phyloP scores from a whole-genome alignment of 1,284 basidiomycete species.

The Omphalotus olearius region DNA sequence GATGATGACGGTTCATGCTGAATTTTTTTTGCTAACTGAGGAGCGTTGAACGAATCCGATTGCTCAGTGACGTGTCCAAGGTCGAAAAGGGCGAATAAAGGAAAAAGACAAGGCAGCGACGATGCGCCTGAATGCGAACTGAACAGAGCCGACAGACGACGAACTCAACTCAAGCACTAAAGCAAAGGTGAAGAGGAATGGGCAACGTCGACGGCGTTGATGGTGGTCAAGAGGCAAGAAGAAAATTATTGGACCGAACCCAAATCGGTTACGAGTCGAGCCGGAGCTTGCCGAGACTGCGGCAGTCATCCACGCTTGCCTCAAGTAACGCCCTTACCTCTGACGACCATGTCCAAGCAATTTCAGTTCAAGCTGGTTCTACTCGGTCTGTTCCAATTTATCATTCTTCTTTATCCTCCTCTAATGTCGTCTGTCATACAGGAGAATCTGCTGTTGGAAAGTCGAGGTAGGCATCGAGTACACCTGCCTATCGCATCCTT shows the following conservation, averaged over 20 bases:
- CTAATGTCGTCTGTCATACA: conserved; percentile 25
- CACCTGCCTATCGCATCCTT: background rate
- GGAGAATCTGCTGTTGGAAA: conserved; percentile 98
- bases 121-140: background rate
- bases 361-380: conserved; percentile 90
- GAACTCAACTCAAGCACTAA: conserved; percentile 19
- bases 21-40: conserved; percentile 13
- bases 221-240: conserved; percentile 22
- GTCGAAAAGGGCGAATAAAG: background rate
- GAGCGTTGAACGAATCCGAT: conserved; percentile 10
- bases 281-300: conserved; percentile 12
- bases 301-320: conserved; percentile 10
- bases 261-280: background rate
- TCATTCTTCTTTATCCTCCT: background rate
- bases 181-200: background rate
- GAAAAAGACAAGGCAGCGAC: conserved; percentile 1
- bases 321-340: conserved; percentile 6
- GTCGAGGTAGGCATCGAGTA: conserved; percentile 58
- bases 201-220: conserved; percentile 16
- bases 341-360: conserved; percentile 69
- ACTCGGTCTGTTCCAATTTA: conserved; percentile 57
- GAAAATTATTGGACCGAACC: conserved; percentile 6
- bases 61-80: conserved; percentile 17
- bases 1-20: conserved; percentile 53
- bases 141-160: conserved; percentile 12